phyloP scores from a whole-genome alignment of 1,284 basidiomycete species.

The Trichosporon sp. region DNA sequence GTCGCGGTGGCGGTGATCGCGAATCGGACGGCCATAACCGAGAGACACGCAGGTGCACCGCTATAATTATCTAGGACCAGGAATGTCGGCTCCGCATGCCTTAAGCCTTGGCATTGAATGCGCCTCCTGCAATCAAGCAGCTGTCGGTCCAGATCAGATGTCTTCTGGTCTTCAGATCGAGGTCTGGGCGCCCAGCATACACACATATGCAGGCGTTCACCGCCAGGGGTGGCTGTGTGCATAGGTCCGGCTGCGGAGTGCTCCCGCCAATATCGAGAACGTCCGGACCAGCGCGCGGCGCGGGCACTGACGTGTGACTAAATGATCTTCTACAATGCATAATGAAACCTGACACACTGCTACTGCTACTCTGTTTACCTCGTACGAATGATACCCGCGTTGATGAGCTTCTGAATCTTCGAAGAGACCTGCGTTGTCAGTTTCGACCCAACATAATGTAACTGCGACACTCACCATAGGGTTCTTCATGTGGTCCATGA shows the following conservation, averaged over 20 bases:
- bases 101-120: neutral
- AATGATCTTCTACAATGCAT: neutral
- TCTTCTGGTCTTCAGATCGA: neutral
- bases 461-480: slow-evolving; percentile 53
- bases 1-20: neutral
- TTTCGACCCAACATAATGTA: neutral
- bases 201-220: neutral
- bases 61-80: neutral
- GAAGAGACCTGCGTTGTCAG: slow-evolving; percentile 23
- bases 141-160: neutral
- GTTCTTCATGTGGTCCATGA: slow-evolving; percentile 98
- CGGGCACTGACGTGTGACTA: no score
- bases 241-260: neutral
- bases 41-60: neutral
- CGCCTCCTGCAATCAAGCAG: neutral
- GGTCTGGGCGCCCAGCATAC: neutral
- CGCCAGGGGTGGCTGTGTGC: neutral
- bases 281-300: no score
- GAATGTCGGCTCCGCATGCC: neutral
- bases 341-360: neutral
- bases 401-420: slow-evolving; percentile 72
- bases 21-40: neutral
- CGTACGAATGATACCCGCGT: slow-evolving; percentile 77
- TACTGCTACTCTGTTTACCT: slow-evolving; percentile 18
- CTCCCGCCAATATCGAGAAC: neutral